Percentiles rank a stretch among this genome's conserved stretches.
Conservation (phyloP, 2,329 filamentous ascomycete species). For the Botrytis squamosa region DNA sequence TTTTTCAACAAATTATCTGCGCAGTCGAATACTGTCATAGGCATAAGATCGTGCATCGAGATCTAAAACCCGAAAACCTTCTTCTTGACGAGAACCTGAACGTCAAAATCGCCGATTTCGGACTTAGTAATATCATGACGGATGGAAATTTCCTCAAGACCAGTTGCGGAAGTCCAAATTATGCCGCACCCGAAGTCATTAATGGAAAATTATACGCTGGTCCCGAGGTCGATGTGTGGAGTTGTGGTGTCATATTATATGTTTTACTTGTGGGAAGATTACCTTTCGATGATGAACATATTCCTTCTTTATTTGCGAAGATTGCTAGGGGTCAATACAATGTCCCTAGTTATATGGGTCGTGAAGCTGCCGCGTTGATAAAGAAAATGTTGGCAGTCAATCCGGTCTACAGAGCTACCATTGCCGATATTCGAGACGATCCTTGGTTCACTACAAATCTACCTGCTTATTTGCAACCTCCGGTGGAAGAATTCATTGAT, state of each 20-base stretch:
- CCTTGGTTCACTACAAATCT: constrained; percentile 91
- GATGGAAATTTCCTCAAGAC: constrained; percentile 99
- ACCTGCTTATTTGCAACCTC: constrained; percentile 80
- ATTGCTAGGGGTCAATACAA: constrained; percentile 93
- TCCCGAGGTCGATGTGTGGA: constrained; percentile 98
- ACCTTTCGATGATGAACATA: constrained; percentile 98
- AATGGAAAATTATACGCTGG: constrained; percentile 96
- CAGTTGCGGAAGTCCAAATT: constrained; percentile 96
- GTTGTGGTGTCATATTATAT: constrained; percentile 87
- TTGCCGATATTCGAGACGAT: constrained; percentile 88
- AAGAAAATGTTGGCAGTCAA: constrained; percentile 94
- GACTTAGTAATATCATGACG: constrained; percentile 99
- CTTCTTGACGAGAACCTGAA: constrained; percentile 93
- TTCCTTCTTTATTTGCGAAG: constrained; percentile 95
- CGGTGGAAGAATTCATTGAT: constrained; percentile 87
- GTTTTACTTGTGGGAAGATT: constrained; percentile 78
- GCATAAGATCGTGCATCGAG: constrained; percentile 97
- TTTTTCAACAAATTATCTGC: constrained; percentile 99
- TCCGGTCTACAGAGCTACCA: constrained; percentile 88
- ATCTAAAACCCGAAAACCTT: constrained; percentile 95
- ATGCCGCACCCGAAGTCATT: constrained; percentile 96
- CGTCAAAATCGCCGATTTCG: constrained; percentile 99
- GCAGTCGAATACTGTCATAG: constrained; percentile 98
- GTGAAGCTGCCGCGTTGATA: constrained; percentile 78
- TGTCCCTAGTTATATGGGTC: constrained; percentile 86